A percentile compares a stretch with the other conserved stretches of the same genome.
Conservation (phyloP, 2,329 filamentous ascomycete species). For the Aspergillus sp. region DNA sequence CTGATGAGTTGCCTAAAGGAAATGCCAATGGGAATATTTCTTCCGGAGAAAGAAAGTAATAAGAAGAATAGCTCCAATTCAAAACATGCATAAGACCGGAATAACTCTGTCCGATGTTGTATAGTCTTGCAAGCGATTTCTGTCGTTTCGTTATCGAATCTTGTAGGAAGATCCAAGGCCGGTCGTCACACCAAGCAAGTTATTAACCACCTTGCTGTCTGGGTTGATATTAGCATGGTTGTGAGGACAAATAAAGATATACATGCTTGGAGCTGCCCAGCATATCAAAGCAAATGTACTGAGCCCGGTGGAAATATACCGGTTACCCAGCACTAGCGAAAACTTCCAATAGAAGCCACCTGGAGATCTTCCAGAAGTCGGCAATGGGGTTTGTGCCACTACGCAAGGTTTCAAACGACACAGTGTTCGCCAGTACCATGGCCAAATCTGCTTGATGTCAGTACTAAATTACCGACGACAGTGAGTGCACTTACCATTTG, state of each 20-base stretch:
- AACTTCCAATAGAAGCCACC: constrained; percentile 16
- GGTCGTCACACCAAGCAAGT: constrained; percentile 30
- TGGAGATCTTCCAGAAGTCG: constrained; percentile 28
- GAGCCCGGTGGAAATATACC: constrained; percentile 23
- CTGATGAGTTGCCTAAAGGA: too few relatives aligned
- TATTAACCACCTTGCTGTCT: constrained; percentile 31
- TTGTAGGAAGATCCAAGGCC: constrained; percentile 45
- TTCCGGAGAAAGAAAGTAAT: too few relatives aligned
- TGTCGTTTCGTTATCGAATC: constrained; percentile 21
- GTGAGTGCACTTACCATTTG: constrained; percentile 17
- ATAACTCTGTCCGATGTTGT: too few relatives aligned
- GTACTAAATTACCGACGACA: too few relatives aligned
- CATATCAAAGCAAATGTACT: constrained; percentile 29
- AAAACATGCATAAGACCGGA: too few relatives aligned
- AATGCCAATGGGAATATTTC: too few relatives aligned
- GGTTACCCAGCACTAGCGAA: constrained; percentile 24
- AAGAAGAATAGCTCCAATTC: too few relatives aligned
- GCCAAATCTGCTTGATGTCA: too few relatives aligned
- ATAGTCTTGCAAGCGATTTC: too few relatives aligned
- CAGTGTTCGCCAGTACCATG: too few relatives aligned
- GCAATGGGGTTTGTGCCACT: too few relatives aligned
- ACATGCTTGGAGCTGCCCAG: constrained; percentile 40
- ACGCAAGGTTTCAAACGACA: too few relatives aligned
- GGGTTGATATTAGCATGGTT: constrained; percentile 18
- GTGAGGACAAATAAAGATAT: background rate